phyloP scores from a whole-genome alignment of 129 eudicot species.

The Chrysanthemum seticuspe region DNA sequence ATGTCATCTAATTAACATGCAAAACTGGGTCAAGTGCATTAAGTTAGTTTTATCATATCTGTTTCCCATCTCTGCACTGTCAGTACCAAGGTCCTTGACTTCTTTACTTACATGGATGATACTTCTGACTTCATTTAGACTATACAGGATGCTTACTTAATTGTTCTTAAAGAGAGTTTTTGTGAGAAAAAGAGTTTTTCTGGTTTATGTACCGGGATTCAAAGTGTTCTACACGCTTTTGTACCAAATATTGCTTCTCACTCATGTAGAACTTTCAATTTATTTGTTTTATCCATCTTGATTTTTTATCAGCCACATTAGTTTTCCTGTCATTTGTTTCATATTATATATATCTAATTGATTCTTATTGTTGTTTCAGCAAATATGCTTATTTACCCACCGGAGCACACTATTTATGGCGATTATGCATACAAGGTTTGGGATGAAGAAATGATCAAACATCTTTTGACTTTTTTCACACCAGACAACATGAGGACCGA shows the following conservation, averaged over 20 bases:
- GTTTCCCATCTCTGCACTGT: neutral
- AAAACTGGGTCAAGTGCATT: neutral
- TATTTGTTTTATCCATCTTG: neutral
- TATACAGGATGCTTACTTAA: neutral
- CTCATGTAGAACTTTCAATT: neutral
- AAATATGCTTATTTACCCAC: constrained; percentile 78
- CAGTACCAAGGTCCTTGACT: neutral
- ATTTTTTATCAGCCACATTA: constrained; percentile 2
- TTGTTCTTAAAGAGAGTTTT: neutral
- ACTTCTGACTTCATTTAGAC: constrained; percentile 4
- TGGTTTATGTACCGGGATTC: neutral
- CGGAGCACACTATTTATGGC: constrained; percentile 84
- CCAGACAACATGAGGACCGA: constrained; percentile 97
- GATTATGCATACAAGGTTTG: constrained; percentile 80
- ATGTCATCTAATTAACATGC: neutral
- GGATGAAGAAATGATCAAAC: constrained; percentile 66
- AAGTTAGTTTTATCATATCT: neutral
- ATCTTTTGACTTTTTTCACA: constrained; percentile 60
- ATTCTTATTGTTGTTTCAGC: constrained; percentile 39
- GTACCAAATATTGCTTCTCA: neutral
- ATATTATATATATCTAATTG: neutral
- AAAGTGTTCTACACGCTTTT: neutral
- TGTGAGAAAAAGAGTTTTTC: neutral
- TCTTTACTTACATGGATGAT: neutral
- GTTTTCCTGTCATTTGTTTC: neutral